Evolutionary conservation across 768 basidiomycete genomes (phyloP), one percentile per base, ranked within the genome.

Genomic region (Mycena venus): DNA sequence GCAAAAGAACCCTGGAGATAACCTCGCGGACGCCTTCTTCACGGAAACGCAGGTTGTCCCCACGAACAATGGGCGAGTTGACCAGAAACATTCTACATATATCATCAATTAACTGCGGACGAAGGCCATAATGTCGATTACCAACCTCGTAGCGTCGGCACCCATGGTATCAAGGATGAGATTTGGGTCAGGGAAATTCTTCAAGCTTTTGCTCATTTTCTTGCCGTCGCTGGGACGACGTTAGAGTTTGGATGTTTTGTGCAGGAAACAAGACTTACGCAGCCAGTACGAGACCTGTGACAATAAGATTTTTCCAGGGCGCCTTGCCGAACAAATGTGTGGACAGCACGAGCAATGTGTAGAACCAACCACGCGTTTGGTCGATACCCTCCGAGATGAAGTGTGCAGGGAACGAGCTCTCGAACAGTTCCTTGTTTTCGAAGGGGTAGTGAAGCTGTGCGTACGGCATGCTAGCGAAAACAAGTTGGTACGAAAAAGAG

Each of bases 291-390:
- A 99, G 92, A 75, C 98, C 98, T 42, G 94, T 96, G 55, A 97
- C 96, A 74, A 99, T 98, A 79, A 99, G 85, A 83, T 99, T 99
- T 87, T 97, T 96, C 98, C 98, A 99, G 4, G 98, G 98, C 2
- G 98, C 98, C 68, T 84, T 92, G 55, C 93, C 94, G 80, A 98
- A 99, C 63, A 99, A 88, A 82, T 98, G 97, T 25, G 97, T 98
- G n/a, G 95, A 95, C 29, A 99, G 88, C 5, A 99, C 97, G 49
- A 99, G 91, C 17, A 99, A 85, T 3, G 98, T 99, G 86, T 99
- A 99, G 90, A 99, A 99, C 98, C 98, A 99, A 27, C 98, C 98
- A 78, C 98, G 92, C 31, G 98, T 99, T 85, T 99, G 98, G 83
- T 99, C 98, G 75, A 99, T 98, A 79, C 97, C 98, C 83, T 99